Percentiles rank a stretch among this genome's conserved stretches.
Evolutionary conservation across 352 stramenopile genomes (phyloP).

Genomic region (Phytophthora nicotianae): DNA sequence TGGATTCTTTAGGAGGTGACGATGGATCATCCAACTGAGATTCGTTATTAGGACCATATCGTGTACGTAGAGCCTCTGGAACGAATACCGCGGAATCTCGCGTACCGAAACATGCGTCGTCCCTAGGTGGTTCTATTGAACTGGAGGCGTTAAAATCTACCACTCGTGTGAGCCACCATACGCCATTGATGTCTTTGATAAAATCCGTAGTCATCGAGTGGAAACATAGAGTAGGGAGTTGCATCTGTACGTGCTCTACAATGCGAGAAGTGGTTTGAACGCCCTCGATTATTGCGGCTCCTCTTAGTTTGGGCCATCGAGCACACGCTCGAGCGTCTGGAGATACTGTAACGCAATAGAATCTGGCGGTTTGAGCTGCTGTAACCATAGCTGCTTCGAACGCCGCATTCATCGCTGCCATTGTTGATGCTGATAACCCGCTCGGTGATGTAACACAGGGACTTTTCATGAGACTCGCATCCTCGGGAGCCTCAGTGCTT

Average conservation of each 20-base stretch:
- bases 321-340: conserved; percentile 38
- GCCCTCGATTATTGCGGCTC: conserved; percentile 54
- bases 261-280: conserved; percentile 56
- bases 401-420: conserved; percentile 26
- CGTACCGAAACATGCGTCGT: conserved; percentile 12
- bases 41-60: conserved; percentile 35
- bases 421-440: conserved; percentile 10
- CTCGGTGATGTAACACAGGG: neutral
- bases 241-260: conserved; percentile 64
- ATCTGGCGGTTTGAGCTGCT: conserved; percentile 29
- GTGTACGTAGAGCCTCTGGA: conserved; percentile 46
- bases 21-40: conserved; percentile 2
- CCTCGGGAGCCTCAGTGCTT: conserved; percentile 27
- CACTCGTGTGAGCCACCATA: conserved; percentile 77
- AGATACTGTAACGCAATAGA: conserved; percentile 49
- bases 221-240: conserved; percentile 67
- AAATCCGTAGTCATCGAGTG: conserved; percentile 68
- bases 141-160: conserved; percentile 54
- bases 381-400: conserved; percentile 38
- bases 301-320: conserved; percentile 61
- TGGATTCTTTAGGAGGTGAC: conserved; percentile 9
- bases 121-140: conserved; percentile 17
- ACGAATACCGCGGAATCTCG: conserved; percentile 55
- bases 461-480: conserved; percentile 2
- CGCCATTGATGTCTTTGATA: conserved; percentile 60